Conservation (phyloP, 176 grass and related monocot species). For the Chrysopogon serrulatus region DNA sequence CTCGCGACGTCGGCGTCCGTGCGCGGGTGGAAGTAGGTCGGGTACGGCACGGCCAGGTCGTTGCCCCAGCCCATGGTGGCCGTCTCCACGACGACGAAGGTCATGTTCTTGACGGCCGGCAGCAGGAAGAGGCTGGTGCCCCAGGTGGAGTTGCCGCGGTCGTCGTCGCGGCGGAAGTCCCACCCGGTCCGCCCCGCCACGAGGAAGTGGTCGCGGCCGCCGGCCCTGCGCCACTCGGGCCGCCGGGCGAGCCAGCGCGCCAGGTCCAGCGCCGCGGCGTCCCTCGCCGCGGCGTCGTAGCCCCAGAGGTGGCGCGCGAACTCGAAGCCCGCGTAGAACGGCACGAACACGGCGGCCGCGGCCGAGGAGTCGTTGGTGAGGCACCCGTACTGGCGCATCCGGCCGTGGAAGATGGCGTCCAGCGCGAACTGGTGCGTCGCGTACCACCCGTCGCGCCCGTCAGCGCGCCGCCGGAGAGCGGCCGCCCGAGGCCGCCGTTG, state of each 20-base stretch:
- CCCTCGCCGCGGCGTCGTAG: not conserved
- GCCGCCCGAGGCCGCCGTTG: slow-evolving; percentile 52
- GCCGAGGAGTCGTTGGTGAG: slow-evolving; percentile 50
- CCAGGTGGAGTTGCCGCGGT: slow-evolving; percentile 24
- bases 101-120: slow-evolving; percentile 46
- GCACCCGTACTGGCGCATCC: slow-evolving; percentile 60
- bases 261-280: slow-evolving; percentile 33
- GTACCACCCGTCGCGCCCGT: slow-evolving; percentile 45
- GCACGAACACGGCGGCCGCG: slow-evolving; percentile 55
- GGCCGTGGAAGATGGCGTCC: slow-evolving; percentile 61
- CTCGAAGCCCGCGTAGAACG: slow-evolving; percentile 61
- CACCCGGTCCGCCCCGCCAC: slow-evolving; percentile 46
- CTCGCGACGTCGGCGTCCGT: slow-evolving; percentile 24
- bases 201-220: slow-evolving; percentile 46
- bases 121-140: slow-evolving; percentile 33
- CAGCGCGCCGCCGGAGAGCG: slow-evolving; percentile 38
- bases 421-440: slow-evolving; percentile 45
- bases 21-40: slow-evolving; percentile 62
- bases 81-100: slow-evolving; percentile 46
- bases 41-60: slow-evolving; percentile 58
- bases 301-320: slow-evolving; percentile 49
- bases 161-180: slow-evolving; percentile 42
- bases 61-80: slow-evolving; percentile 19
- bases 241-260: slow-evolving; percentile 16
- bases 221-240: slow-evolving; percentile 32